phyloP scores from a whole-genome alignment of 1,284 basidiomycete genomes.

The Malassezia globosa region DNA sequence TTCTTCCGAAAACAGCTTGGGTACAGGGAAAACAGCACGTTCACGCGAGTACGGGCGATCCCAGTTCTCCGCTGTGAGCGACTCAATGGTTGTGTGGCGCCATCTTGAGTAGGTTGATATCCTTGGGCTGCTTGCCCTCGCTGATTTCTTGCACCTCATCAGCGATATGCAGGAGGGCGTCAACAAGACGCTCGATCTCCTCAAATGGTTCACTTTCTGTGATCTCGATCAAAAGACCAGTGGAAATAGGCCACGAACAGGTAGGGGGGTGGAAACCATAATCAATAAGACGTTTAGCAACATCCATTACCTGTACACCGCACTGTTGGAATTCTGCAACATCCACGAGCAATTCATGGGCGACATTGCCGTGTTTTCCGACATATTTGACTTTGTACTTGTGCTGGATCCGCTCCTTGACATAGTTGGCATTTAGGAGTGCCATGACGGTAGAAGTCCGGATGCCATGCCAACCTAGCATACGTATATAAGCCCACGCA shows the following conservation, averaged over 20 bases:
- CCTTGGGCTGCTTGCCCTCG: conserved; percentile 58
- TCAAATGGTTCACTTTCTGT: conserved; percentile 41
- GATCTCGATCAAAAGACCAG: conserved; percentile 42
- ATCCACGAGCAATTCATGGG: conserved; percentile 90
- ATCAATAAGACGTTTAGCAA: conserved; percentile 82
- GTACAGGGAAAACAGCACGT: conserved; percentile 36
- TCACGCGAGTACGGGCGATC: conserved; percentile 51
- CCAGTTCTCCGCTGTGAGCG: conserved; percentile 70
- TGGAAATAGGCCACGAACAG: conserved; percentile 45
- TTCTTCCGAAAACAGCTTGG: conserved; percentile 22
- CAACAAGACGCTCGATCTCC: conserved; percentile 62
- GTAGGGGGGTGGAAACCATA: conserved; percentile 40
- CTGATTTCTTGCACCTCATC: conserved; percentile 79
- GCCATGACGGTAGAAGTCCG: conserved; percentile 73
- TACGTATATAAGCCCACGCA: conserved; percentile 71
- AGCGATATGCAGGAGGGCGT: conserved; percentile 91
- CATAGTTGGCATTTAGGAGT: conserved; percentile 91
- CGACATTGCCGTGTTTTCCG: conserved; percentile 78
- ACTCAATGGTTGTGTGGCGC: conserved; percentile 78
- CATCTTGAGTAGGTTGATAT: conserved; percentile 71
- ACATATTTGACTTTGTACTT: conserved; percentile 83
- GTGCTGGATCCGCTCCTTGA: conserved; percentile 71
- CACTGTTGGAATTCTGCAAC: conserved; percentile 79
- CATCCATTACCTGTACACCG: conserved; percentile 83
- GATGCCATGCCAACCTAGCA: conserved; percentile 84